Conservation (phyloP, 441 rosid species). For the Daphne laureola region DNA sequence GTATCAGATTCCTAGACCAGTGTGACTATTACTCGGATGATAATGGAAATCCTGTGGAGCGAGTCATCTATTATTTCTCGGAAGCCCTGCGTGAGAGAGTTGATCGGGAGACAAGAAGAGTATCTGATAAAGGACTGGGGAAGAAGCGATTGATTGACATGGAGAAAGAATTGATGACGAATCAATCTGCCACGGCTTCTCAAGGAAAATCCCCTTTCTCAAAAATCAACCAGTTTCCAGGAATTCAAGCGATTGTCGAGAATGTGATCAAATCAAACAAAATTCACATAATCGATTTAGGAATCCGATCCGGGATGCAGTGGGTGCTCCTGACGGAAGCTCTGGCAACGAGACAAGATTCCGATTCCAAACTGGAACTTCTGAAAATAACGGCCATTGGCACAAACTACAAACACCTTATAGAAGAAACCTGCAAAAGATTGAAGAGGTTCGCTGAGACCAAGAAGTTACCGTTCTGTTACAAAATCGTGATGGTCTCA, state of each 20-base stretch:
- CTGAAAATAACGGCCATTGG: slow-evolving; percentile 39
- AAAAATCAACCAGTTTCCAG: slow-evolving; percentile 29
- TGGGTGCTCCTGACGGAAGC: slow-evolving; percentile 52
- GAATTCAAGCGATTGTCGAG: slow-evolving; percentile 44
- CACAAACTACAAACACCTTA: slow-evolving; percentile 12
- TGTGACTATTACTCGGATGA: slow-evolving; percentile 26
- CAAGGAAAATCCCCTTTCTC: slow-evolving; percentile 29
- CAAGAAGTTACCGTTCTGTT: slow-evolving; percentile 31
- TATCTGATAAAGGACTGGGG: slow-evolving; percentile 4
- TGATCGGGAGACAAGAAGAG: slow-evolving; percentile 37
- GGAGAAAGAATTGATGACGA: slow-evolving; percentile 19
- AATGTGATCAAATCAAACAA: slow-evolving; percentile 28
- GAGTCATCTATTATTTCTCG: slow-evolving; percentile 37
- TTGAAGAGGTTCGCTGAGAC: slow-evolving; percentile 28
- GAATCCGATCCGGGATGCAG: slow-evolving; percentile 31
- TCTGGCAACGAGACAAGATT: slow-evolving; percentile 18
- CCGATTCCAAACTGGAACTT: slow-evolving; percentile 27
- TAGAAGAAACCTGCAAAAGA: slow-evolving; percentile 37
- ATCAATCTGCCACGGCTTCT: slow-evolving; percentile 15
- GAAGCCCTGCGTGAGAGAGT: slow-evolving; percentile 43
- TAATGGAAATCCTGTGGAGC: slow-evolving; percentile 36
- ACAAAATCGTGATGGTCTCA: slow-evolving; percentile 30
- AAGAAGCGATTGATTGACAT: slow-evolving; percentile 5
- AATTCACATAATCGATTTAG: slow-evolving; percentile 41
- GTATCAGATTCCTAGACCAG: slow-evolving; percentile 31